These are phyloP conservation scores for Endocarpon pusillum DNA, from an alignment of 495 filamentous ascomycete species.

Conservation along the genomic window DNA sequence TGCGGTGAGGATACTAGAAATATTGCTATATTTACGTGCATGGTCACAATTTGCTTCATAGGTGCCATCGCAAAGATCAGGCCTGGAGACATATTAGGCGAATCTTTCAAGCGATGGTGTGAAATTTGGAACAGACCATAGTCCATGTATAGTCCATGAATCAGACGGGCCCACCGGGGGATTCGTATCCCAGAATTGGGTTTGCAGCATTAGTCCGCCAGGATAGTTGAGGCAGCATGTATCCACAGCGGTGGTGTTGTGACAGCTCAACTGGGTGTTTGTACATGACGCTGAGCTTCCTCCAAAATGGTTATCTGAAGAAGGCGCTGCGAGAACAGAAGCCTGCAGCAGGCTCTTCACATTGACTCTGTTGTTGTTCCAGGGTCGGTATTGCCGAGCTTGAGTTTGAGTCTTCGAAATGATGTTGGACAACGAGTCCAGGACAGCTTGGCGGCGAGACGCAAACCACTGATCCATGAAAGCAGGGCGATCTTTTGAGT, in stretches of 20 bases:
- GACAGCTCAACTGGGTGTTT: conserved; percentile 29
- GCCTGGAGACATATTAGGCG: conserved; percentile 24
- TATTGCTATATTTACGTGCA: conserved; percentile 50
- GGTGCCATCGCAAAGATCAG: conserved; percentile 72
- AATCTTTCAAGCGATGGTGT: background rate
- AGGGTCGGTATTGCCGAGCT: too few relatives aligned
- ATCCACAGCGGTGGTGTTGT: conserved; percentile 24
- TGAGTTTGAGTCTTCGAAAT: too few relatives aligned
- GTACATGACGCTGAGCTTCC: too few relatives aligned
- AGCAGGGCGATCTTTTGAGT: too few relatives aligned
- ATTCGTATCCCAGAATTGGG: conserved; percentile 75
- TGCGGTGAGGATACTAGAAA: conserved; percentile 45
- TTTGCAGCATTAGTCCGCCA: conserved; percentile 61
- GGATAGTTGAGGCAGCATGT: conserved; percentile 74
- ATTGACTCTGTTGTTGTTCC: too few relatives aligned
- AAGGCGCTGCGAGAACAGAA: too few relatives aligned
- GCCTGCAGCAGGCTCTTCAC: too few relatives aligned
- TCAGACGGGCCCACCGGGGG: conserved; percentile 54
- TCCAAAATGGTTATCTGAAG: too few relatives aligned
- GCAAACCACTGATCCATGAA: too few relatives aligned
- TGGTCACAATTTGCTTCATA: conserved; percentile 59
- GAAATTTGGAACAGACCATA: conserved; percentile 35
- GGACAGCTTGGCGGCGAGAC: too few relatives aligned
- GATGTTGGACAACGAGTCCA: too few relatives aligned
- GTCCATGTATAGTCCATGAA: conserved; percentile 78